Conservation (phyloP, 352 stramenopile species). For the Albugo laibachii region DNA sequence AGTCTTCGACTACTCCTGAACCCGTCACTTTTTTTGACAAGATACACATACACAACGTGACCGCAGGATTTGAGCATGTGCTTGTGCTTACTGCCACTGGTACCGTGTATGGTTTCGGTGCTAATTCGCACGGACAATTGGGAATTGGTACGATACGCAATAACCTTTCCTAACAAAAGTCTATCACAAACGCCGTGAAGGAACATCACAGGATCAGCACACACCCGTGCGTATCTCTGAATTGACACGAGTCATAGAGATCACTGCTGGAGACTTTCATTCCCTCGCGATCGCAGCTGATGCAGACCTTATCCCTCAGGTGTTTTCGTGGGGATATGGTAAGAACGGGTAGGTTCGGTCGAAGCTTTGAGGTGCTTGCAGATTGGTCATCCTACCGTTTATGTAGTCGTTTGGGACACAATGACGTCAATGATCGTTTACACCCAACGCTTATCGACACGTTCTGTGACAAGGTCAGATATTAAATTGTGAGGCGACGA, state of each 20-base stretch:
- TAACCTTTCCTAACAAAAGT: not conserved
- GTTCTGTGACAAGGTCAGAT: conserved; percentile 31
- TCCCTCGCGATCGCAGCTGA: conserved; percentile 42
- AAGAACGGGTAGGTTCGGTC: conserved; percentile 22
- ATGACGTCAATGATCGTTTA: conserved; percentile 20
- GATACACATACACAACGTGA: conserved; percentile 26
- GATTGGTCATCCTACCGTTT: not conserved
- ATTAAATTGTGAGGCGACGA: not conserved
- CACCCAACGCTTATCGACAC: conserved; percentile 54
- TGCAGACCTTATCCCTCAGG: conserved; percentile 42
- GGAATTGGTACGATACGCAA: conserved; percentile 19
- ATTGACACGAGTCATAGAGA: conserved; percentile 25
- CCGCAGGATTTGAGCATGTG: conserved; percentile 33
- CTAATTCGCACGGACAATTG: conserved; percentile 36
- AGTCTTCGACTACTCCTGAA: conserved; percentile 17
- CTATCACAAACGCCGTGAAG: conserved; percentile 9
- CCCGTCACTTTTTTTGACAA: conserved; percentile 35
- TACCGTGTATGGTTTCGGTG: conserved; percentile 48
- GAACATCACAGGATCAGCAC: conserved; percentile 16
- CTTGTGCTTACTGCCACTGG: conserved; percentile 46
- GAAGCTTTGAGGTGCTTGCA: not conserved
- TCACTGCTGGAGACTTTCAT: conserved; percentile 46
- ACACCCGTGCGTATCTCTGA: conserved; percentile 28
- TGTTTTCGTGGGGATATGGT: conserved; percentile 60
- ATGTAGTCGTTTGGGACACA: conserved; percentile 38